phyloP scores from a whole-genome alignment of 73 alveolate species.

The Loxodes magnus region DNA sequence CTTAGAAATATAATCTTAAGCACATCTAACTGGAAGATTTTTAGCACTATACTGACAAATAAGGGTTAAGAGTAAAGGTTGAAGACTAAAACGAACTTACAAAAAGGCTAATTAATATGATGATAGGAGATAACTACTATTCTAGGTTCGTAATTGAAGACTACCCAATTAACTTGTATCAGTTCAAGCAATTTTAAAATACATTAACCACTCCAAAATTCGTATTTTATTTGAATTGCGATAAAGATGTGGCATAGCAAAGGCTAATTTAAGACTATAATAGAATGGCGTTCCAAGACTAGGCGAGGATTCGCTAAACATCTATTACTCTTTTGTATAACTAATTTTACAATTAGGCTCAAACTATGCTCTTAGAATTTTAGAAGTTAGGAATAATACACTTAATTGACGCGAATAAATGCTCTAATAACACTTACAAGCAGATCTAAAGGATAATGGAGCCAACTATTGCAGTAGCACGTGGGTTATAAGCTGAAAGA shows the following conservation, averaged over 20 bases:
- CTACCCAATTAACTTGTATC: slow-evolving; percentile 58
- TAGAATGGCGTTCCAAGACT: slow-evolving; percentile 17
- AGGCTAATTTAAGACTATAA: too few relatives aligned
- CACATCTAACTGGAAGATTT: slow-evolving; percentile 43
- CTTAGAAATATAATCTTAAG: slow-evolving; percentile 51
- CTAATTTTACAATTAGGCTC: slow-evolving; percentile 20
- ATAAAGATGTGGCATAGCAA: slow-evolving; percentile 35
- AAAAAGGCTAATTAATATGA: slow-evolving; percentile 26
- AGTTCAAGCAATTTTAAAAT: slow-evolving; percentile 45
- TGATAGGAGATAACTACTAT: slow-evolving; percentile 31
- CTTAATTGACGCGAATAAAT: slow-evolving; percentile 21
- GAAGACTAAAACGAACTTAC: slow-evolving; percentile 34
- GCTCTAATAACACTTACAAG: slow-evolving; percentile 6
- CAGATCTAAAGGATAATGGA: slow-evolving; percentile 22
- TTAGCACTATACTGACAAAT: slow-evolving; percentile 23
- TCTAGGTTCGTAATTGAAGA: slow-evolving; percentile 58
- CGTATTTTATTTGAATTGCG: slow-evolving; percentile 24
- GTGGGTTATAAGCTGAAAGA: slow-evolving; percentile 18
- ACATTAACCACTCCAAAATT: slow-evolving; percentile 25
- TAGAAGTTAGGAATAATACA: slow-evolving; percentile 9
- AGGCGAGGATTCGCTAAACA: slow-evolving; percentile 29
- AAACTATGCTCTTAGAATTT: slow-evolving; percentile 15
- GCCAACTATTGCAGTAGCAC: too few relatives aligned
- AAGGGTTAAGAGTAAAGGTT: slow-evolving; percentile 3
- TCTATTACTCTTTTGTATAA: slow-evolving; percentile 23